A percentile compares a stretch with the other conserved stretches of the same genome.
phyloP scores from a whole-genome alignment of 306 rosid genomes.

The Corylus heterophylla region DNA sequence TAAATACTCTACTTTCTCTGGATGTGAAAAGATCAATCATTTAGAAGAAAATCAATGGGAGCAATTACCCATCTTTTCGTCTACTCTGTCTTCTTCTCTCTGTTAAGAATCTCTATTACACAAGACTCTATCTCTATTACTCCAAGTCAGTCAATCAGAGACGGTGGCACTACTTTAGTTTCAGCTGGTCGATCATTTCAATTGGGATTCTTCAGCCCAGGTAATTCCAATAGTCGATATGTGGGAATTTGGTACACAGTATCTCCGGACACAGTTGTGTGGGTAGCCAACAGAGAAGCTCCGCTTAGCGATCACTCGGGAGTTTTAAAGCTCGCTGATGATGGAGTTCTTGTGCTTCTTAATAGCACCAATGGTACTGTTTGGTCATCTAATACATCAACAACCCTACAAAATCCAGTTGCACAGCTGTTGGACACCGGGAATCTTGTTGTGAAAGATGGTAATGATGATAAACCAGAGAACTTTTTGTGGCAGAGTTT shows the following conservation, averaged over 20 bases:
- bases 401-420: conserved; percentile 12
- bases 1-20: not conserved
- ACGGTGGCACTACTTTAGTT: conserved; percentile 39
- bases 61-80: not conserved
- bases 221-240: conserved; percentile 40
- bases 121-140: conserved; percentile 36
- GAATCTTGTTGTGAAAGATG: conserved; percentile 40
- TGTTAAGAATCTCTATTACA: conserved; percentile 18
- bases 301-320: conserved; percentile 42
- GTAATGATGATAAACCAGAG: not conserved
- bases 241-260: conserved; percentile 61
- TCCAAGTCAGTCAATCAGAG: conserved; percentile 32
- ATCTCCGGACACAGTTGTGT: conserved; percentile 35
- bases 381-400: conserved; percentile 19
- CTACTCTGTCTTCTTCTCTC: conserved; percentile 3
- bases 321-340: conserved; percentile 17
- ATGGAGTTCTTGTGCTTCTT: conserved; percentile 40
- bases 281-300: conserved; percentile 56
- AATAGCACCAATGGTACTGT: not conserved
- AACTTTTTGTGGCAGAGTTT: conserved; percentile 47
- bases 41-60: too few species aligned
- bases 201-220: conserved; percentile 61
- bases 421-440: conserved; percentile 33
- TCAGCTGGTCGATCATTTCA: conserved; percentile 42
- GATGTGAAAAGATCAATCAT: not conserved